A percentile compares a stretch with the other conserved stretches of the same genome.
Evolutionary conservation across 108 stramenopile genomes (phyloP).

Genomic region (Hondaea fermentalgiana): DNA sequence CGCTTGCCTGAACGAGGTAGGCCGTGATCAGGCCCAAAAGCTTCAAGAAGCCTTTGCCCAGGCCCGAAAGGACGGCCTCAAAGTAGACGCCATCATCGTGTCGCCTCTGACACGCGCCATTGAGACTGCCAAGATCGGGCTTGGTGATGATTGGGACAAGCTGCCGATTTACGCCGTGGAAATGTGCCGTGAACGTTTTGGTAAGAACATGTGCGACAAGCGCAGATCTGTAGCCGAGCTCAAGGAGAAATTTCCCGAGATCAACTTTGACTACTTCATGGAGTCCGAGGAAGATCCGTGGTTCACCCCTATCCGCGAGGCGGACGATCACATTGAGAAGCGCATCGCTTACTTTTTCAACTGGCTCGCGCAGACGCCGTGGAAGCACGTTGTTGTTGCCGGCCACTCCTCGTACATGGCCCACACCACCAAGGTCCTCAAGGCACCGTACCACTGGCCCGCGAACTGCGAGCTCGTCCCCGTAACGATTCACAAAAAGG

Average conservation of each 20-base stretch:
- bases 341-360: conserved; percentile 1
- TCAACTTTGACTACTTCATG: conserved; percentile 9
- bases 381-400: not conserved
- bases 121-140: not conserved
- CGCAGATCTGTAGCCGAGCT: not conserved
- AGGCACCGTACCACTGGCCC: conserved; percentile 3
- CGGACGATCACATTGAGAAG: not conserved
- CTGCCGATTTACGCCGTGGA: conserved; percentile 2
- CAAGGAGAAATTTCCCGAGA: not conserved
- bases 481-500: not conserved
- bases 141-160: not conserved
- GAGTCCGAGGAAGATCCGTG: not conserved
- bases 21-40: not conserved
- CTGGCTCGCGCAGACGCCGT: not conserved
- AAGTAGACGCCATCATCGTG: not conserved
- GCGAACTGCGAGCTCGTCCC: not conserved
- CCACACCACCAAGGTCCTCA: not conserved
- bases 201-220: conserved; percentile 11
- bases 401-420: conserved; percentile 4
- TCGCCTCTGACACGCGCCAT: not conserved
- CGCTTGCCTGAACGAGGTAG: not conserved
- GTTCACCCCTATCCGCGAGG: not conserved
- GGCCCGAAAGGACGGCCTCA: not conserved
- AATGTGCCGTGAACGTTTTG: not conserved
- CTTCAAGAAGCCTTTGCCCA: not conserved